phyloP scores from a whole-genome alignment of 805 yeast species.

The Tetrapisispora pingtungensis region DNA sequence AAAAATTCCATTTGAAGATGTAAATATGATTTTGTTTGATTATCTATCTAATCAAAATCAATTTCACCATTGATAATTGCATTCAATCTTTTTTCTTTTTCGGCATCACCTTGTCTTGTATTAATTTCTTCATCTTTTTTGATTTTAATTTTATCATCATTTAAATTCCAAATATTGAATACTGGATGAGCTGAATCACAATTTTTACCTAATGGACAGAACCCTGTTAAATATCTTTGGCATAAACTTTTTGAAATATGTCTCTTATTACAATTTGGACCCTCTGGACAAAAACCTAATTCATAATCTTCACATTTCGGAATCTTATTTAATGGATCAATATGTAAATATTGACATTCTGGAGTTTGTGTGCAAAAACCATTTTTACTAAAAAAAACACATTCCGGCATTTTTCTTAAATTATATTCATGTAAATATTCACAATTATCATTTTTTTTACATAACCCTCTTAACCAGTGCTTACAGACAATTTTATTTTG shows the following conservation, averaged over 20 bases:
- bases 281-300: constrained; percentile 85
- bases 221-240: constrained; percentile 75
- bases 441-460: constrained; percentile 94
- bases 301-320: constrained; percentile 80
- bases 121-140: constrained; percentile 27
- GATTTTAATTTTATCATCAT: constrained; percentile 33
- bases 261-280: constrained; percentile 73
- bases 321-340: constrained; percentile 80
- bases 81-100: constrained; percentile 28
- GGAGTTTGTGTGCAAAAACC: constrained; percentile 88
- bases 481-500: constrained; percentile 84
- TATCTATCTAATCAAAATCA: background rate
- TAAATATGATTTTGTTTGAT: too few species aligned
- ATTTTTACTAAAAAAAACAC: constrained; percentile 69
- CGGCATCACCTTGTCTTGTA: constrained; percentile 28
- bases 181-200: constrained; percentile 73
- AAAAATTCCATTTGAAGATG: too few species aligned
- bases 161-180: constrained; percentile 30
- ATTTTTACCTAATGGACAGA: constrained; percentile 80
- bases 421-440: constrained; percentile 95
- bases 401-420: constrained; percentile 91
- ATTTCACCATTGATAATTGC: constrained; percentile 29
- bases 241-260: constrained; percentile 73
- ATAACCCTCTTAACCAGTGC: constrained; percentile 95
- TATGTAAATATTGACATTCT: constrained; percentile 86